Evolutionary conservation across 1,139 yeast species (phyloP).

Genomic region (Kodamaea fungicola): DNA sequence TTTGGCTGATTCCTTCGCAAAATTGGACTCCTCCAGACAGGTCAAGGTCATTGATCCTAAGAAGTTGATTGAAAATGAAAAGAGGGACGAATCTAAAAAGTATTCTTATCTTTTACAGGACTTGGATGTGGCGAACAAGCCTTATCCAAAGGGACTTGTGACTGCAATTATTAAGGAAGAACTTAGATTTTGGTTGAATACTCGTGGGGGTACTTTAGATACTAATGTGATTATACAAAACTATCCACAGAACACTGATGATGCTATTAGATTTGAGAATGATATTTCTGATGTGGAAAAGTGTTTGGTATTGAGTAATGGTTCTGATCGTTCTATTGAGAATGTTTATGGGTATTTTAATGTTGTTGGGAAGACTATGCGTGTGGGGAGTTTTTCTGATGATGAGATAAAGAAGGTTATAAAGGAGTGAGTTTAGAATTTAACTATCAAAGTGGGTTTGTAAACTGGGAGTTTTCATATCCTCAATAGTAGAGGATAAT

Average conservation of each 20-base stretch:
- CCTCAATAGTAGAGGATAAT: no score
- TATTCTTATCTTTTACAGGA: slow-evolving; percentile 43
- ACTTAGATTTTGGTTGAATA: slow-evolving; percentile 34
- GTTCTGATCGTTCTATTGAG: slow-evolving; percentile 25
- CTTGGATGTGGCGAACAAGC: slow-evolving; percentile 30
- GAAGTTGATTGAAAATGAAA: slow-evolving; percentile 41
- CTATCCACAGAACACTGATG: slow-evolving; percentile 57
- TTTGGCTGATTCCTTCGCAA: slow-evolving; percentile 14
- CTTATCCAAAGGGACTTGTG: slow-evolving; percentile 54
- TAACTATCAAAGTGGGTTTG: no score
- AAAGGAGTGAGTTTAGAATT: no score
- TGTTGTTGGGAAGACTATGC: slow-evolving; percentile 48
- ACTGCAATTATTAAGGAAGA: slow-evolving; percentile 55
- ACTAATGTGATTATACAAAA: slow-evolving; percentile 47
- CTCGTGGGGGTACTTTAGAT: slow-evolving; percentile 40
- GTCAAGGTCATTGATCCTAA: slow-evolving; percentile 49
- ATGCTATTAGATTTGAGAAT: slow-evolving; percentile 61
- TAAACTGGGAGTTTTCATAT: no score
- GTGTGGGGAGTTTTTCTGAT: slow-evolving; percentile 11
- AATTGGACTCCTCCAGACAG: slow-evolving; percentile 19
- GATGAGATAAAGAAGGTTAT: slow-evolving; percentile 20
- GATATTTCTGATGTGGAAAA: slow-evolving; percentile 47
- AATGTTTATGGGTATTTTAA: slow-evolving; percentile 56
- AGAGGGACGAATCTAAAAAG: slow-evolving; percentile 35
- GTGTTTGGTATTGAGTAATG: slow-evolving; percentile 34